These are phyloP conservation scores for Chlorella sp. DNA, from an alignment of 139 green algal species.

Conservation along the genomic window DNA sequence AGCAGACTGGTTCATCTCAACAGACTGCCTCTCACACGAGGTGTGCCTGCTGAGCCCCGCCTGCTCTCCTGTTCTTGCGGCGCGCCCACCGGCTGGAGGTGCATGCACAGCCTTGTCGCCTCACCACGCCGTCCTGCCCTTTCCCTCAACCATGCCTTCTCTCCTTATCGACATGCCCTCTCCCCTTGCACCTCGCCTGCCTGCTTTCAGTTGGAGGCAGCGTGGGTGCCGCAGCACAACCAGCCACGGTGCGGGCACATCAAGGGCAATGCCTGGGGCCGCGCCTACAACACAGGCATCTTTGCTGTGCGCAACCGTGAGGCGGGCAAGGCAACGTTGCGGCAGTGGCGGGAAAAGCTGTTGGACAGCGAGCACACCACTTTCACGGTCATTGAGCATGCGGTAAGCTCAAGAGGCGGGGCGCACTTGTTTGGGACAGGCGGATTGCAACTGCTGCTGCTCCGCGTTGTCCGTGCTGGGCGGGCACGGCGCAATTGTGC, in stretches of 20 bases:
- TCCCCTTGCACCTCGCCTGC: no score
- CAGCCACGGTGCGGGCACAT: slow-evolving; percentile 44
- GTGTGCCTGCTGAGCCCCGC: not conserved
- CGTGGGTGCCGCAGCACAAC: not conserved
- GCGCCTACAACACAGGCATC: slow-evolving; percentile 45
- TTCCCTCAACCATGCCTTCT: no score
- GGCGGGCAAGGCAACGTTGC: not conserved
- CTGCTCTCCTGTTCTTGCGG: not conserved
- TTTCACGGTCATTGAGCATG: not conserved
- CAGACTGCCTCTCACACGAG: slow-evolving; percentile 44
- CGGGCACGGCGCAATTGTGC: no score
- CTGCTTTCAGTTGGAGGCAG: not conserved
- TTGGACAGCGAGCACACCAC: not conserved
- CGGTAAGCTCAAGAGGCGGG: not conserved
- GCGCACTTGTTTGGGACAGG: not conserved
- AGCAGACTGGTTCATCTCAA: slow-evolving; percentile 40
- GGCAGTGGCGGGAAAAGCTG: not conserved
- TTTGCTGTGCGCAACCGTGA: slow-evolving; percentile 36
- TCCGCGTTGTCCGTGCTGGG: not conserved
- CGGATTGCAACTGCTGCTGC: no score
- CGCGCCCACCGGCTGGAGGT: not conserved
- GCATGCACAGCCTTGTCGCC: not conserved
- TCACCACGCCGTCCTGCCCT: not conserved
- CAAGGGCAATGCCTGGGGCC: slow-evolving; percentile 19
- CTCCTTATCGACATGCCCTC: no score